Evolutionary conservation across 2,329 filamentous ascomycete species (phyloP).

Genomic region (Fusarium sacchari): DNA sequence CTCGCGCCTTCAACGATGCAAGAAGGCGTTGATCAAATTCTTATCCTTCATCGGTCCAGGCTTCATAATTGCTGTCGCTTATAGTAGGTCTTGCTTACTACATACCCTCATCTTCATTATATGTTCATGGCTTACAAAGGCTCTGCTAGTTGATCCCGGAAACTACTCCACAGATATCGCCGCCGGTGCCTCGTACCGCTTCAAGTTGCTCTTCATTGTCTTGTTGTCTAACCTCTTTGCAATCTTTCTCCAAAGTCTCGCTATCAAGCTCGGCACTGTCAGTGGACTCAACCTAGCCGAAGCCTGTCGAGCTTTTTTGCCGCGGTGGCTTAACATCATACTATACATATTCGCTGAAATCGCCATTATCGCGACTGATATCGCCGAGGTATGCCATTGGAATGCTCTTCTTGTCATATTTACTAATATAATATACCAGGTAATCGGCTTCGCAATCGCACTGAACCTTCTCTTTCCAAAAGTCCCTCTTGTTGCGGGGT

Average conservation of each 20-base stretch:
- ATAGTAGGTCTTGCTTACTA: neutral
- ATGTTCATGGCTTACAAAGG: rapidly evolving
- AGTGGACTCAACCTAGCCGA: constrained; percentile 74
- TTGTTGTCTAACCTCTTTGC: constrained; percentile 65
- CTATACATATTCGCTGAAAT: constrained; percentile 72
- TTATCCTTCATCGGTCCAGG: constrained; percentile 1
- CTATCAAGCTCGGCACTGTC: constrained; percentile 75
- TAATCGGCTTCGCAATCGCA: constrained; percentile 77
- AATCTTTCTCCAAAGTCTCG: constrained; percentile 74
- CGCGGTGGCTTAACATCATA: constrained; percentile 70
- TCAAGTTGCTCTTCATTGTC: constrained; percentile 1
- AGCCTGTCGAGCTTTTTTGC: constrained; percentile 72
- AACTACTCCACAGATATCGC: constrained; percentile 12
- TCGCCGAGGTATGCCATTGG: constrained; percentile 61
- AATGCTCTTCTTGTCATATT: too few relatives aligned
- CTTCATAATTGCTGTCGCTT: constrained; percentile 9
- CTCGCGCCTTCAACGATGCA: neutral
- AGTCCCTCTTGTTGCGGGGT: constrained; percentile 73
- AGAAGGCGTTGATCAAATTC: neutral
- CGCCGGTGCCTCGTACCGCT: constrained; percentile 1
- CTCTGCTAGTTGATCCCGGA: neutral
- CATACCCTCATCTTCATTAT: neutral
- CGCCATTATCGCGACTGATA: constrained; percentile 77
- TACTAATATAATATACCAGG: constrained; percentile 44
- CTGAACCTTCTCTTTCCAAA: constrained; percentile 72